phyloP scores from a whole-genome alignment of 2,329 filamentous ascomycete species.

The Monosporascus sp. region DNA sequence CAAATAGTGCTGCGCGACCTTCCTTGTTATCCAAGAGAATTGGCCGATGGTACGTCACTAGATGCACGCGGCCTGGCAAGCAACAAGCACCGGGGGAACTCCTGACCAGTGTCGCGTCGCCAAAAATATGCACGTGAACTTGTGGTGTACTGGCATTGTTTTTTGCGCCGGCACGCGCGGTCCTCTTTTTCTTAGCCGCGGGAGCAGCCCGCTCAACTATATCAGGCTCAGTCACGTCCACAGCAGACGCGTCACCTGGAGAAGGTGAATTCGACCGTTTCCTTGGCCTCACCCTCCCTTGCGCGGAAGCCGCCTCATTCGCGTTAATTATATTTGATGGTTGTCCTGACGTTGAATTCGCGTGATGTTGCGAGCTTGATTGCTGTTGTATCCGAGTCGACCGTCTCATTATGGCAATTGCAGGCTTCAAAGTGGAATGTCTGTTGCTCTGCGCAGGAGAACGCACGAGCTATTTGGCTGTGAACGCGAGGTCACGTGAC shows the following conservation, averaged over 20 bases:
- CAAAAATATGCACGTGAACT: conserved; percentile 18
- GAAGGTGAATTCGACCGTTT: background rate
- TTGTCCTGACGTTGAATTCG: background rate
- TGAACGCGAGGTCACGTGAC: too few relatives aligned
- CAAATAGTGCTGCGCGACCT: conserved; percentile 34
- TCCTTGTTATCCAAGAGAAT: conserved; percentile 36
- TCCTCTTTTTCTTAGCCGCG: conserved; percentile 14
- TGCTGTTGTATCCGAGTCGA: background rate
- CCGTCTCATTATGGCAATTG: background rate
- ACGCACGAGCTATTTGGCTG: too few relatives aligned
- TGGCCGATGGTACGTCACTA: conserved; percentile 42
- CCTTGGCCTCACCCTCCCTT: background rate
- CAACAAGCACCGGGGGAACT: conserved; percentile 7
- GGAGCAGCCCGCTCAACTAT: conserved; percentile 1
- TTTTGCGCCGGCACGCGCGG: conserved; percentile 7
- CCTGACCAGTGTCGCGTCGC: background rate
- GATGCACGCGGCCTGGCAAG: conserved; percentile 29
- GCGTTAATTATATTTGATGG: background rate
- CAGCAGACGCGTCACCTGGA: conserved; percentile 10
- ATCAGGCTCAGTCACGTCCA: conserved; percentile 12
- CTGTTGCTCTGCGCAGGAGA: too few relatives aligned
- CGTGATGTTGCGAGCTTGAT: background rate
- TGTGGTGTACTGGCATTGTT: conserved; percentile 10
- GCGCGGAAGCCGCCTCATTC: background rate
- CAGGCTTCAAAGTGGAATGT: too few relatives aligned